Evolutionary conservation across 2,329 filamentous ascomycete genomes (phyloP).

Genomic region (Aspergillus fischeri): DNA sequence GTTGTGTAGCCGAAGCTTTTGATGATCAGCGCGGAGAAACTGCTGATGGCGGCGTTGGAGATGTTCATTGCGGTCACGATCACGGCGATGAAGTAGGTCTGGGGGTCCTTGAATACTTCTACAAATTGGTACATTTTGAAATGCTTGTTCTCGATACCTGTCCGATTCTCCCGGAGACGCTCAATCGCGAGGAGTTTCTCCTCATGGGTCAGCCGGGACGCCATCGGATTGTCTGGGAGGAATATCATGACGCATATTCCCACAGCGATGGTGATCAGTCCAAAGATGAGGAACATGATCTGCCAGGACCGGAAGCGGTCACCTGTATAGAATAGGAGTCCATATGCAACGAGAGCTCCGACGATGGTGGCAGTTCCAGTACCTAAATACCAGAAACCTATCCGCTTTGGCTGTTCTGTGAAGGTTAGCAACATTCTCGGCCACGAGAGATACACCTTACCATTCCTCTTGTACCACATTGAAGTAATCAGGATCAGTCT

Average conservation of each 20-base stretch:
- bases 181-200: slow-evolving; percentile 39
- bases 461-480: slow-evolving; percentile 51
- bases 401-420: slow-evolving; percentile 55
- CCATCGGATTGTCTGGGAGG: slow-evolving; percentile 42
- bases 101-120: slow-evolving; percentile 44
- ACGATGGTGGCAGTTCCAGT: slow-evolving; percentile 54
- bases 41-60: slow-evolving; percentile 42
- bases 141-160: slow-evolving; percentile 49
- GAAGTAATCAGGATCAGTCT: slow-evolving; percentile 52
- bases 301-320: slow-evolving; percentile 44
- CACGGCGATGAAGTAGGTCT: slow-evolving; percentile 40
- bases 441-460: slow-evolving; percentile 7
- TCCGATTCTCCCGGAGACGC: slow-evolving; percentile 44
- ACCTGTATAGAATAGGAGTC: slow-evolving; percentile 48
- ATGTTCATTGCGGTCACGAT: slow-evolving; percentile 34
- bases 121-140: slow-evolving; percentile 46
- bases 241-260: slow-evolving; percentile 37
- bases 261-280: slow-evolving; percentile 39
- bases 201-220: slow-evolving; percentile 31
- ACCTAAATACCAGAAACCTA: slow-evolving; percentile 60
- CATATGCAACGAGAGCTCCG: slow-evolving; percentile 52
- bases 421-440: not conserved
- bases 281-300: slow-evolving; percentile 48
- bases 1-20: slow-evolving; percentile 42
- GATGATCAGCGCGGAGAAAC: slow-evolving; percentile 41